Percentiles rank a stretch among this genome's conserved stretches.
phyloP scores from a whole-genome alignment of 352 stramenopile genomes.

The Phytophthora tentaculata region DNA sequence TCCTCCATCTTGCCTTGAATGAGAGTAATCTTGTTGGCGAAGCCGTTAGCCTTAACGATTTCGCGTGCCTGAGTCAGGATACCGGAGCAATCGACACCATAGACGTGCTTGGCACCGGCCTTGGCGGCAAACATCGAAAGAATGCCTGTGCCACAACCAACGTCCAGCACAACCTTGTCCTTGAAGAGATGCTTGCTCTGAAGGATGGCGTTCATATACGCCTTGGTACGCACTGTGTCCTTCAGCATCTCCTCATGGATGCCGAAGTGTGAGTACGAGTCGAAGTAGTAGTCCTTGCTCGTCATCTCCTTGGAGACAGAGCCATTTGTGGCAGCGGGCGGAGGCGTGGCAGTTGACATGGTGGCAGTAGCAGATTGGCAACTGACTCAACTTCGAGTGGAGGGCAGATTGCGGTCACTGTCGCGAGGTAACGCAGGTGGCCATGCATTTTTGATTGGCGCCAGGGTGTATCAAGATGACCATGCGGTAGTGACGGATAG shows the following conservation, averaged over 20 bases:
- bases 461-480: not conserved
- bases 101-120: slow-evolving; percentile 93
- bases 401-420: slow-evolving; percentile 16
- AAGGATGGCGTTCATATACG: slow-evolving; percentile 98
- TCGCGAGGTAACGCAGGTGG: slow-evolving; percentile 1
- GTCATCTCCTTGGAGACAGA: slow-evolving; percentile 64
- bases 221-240: slow-evolving; percentile 96
- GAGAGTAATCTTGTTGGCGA: slow-evolving; percentile 94
- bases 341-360: slow-evolving; percentile 45
- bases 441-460: slow-evolving; percentile 37
- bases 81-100: slow-evolving; percentile 95
- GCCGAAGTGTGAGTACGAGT: slow-evolving; percentile 98
- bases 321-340: slow-evolving; percentile 26
- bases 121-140: slow-evolving; percentile 97
- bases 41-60: slow-evolving; percentile 96
- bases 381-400: slow-evolving; percentile 27
- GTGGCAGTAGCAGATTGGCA: slow-evolving; percentile 11
- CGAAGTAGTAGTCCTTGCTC: slow-evolving; percentile 98
- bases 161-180: slow-evolving; percentile 97
- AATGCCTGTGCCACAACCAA: slow-evolving; percentile 97
- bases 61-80: slow-evolving; percentile 94
- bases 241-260: slow-evolving; percentile 99
- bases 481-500: too few relatives aligned
- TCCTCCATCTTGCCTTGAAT: slow-evolving; percentile 96
- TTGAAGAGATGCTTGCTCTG: slow-evolving; percentile 97